Base-by-base conservation (phyloP, 257 asterid species). In the Galeopsis tetrahit region DNA sequence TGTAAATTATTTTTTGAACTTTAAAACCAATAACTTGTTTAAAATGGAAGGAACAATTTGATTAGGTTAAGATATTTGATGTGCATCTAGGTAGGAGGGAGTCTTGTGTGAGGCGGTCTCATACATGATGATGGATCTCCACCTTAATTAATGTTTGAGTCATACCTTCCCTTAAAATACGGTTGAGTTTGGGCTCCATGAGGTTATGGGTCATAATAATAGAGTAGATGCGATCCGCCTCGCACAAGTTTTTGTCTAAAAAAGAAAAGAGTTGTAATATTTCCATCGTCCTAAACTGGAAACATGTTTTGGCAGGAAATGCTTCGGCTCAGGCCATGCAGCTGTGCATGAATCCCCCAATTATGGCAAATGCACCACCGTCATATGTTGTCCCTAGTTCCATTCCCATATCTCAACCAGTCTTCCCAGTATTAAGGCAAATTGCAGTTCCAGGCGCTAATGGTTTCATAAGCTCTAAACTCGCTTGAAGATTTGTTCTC, bases 291-390 rank as follows among this genome's bases (percentile, higher is more conserved):
- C 38, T 64, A 51, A 55, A 75, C 76, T 14, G 1, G 36, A 63
- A 79, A 65, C 35, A n/a, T 31, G 8, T 81, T 33, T 69, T 65
- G 63, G 69, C 90, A 89, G 96, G 90, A 75, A 87, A 73, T 75
- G 79, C 78, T 75, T 35, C 86, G 5, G 78, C 88, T 51, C 96
- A 85, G 78, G 83, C 88, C 32, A 55, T 85, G 80, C 96, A 84
- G 81, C 75, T 84, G 56, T 87, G 79, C 83, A 68, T 85, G 82
- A 61, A 77, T 78, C 89, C 93, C 44, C 86, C 89, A 10, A 51
- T 76, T 21, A 75, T 85, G 64, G 82, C 87, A 40, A 86, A 79
- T 62, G 81, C 76, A 38, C 79, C 82, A 17, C 92, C 83, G 68
- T 79, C 84, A 72, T 84, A 58, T 70, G 76, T 85, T 40, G 69